These are phyloP conservation scores for Daedaleopsis sinensis DNA, from an alignment of 768 basidiomycete genomes.

Conservation along the genomic window DNA sequence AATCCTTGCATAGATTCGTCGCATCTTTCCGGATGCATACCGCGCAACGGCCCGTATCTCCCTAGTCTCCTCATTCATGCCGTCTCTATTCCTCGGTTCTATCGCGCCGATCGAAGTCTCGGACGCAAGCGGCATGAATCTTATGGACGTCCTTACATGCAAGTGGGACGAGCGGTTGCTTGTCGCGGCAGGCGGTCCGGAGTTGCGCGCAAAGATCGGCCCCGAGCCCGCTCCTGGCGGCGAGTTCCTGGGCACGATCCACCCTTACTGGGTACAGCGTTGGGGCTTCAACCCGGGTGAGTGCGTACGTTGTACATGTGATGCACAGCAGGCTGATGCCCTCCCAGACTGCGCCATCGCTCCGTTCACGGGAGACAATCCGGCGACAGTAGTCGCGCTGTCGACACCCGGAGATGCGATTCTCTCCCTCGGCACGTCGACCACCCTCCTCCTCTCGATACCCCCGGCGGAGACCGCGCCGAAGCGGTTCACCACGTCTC, in stretches of 20 bases:
- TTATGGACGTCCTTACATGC: constrained; percentile 75
- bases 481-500: constrained; percentile 72
- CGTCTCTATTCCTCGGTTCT: constrained; percentile 78
- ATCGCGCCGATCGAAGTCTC: constrained; percentile 85
- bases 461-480: constrained; percentile 67
- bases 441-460: constrained; percentile 80
- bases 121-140: constrained; percentile 90
- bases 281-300: constrained; percentile 76
- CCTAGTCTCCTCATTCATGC: constrained; percentile 81
- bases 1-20: constrained; percentile 50
- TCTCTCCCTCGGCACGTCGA: constrained; percentile 87
- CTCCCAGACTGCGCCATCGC: constrained; percentile 73
- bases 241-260: constrained; percentile 63
- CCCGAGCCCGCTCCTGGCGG: constrained; percentile 79
- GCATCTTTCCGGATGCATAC: constrained; percentile 55
- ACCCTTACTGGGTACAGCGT: constrained; percentile 69
- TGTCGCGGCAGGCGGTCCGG: constrained; percentile 67
- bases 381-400: constrained; percentile 76
- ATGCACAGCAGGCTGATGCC: not conserved
- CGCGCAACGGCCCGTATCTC: constrained; percentile 67
- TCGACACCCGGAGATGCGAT: constrained; percentile 81
- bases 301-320: constrained; percentile 3
- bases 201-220: constrained; percentile 70
- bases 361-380: constrained; percentile 90
- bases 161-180: constrained; percentile 76